Percentiles rank a stretch among this genome's conserved stretches.
Evolutionary conservation across 2,329 filamentous ascomycete genomes (phyloP).

Genomic region (Leptographium galeiforme): DNA sequence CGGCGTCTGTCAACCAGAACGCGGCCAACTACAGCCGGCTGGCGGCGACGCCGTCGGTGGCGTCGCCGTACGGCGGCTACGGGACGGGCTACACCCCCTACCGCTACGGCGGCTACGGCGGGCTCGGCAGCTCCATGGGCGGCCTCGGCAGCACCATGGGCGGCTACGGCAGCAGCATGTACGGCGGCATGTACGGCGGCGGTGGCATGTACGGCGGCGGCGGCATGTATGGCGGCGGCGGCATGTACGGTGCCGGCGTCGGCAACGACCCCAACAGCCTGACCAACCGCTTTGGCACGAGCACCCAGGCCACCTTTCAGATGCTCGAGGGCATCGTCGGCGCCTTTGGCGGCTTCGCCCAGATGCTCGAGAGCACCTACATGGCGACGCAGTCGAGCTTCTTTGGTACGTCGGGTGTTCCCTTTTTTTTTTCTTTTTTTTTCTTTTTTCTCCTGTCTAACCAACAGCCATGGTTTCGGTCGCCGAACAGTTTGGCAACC

Average conservation of each 20-base stretch:
- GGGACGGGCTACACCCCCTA: constrained; percentile 34
- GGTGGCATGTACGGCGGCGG: constrained; percentile 28
- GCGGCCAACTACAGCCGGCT: constrained; percentile 63
- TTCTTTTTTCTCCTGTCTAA: constrained; percentile 3
- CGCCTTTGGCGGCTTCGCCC: constrained; percentile 92
- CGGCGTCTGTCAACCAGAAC: constrained; percentile 72
- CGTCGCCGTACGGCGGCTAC: constrained; percentile 17
- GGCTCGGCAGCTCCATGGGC: constrained; percentile 22
- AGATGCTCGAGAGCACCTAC: constrained; percentile 99
- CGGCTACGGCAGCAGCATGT: constrained; percentile 17
- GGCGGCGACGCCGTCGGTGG: constrained; percentile 19
- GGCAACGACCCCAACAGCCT: constrained; percentile 80
- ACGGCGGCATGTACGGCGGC: constrained; percentile 53
- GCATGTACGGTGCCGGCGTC: constrained; percentile 50
- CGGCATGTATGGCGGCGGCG: constrained; percentile 29
- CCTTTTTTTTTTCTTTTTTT: constrained; percentile 18
- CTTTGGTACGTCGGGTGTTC: constrained; percentile 63
- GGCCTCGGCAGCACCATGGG: constrained; percentile 23
- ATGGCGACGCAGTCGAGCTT: constrained; percentile 99
- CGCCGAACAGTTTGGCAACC: constrained; percentile 88
- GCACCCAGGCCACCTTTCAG: constrained; percentile 93
- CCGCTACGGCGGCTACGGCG: constrained; percentile 28
- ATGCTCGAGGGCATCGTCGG: constrained; percentile 95
- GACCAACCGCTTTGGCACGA: constrained; percentile 89
- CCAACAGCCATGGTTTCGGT: constrained; percentile 85